A percentile compares a stretch with the other conserved stretches of the same genome.
Conservation (phyloP, 2,329 filamentous ascomycete species). For the Incumbomyces lentus region DNA sequence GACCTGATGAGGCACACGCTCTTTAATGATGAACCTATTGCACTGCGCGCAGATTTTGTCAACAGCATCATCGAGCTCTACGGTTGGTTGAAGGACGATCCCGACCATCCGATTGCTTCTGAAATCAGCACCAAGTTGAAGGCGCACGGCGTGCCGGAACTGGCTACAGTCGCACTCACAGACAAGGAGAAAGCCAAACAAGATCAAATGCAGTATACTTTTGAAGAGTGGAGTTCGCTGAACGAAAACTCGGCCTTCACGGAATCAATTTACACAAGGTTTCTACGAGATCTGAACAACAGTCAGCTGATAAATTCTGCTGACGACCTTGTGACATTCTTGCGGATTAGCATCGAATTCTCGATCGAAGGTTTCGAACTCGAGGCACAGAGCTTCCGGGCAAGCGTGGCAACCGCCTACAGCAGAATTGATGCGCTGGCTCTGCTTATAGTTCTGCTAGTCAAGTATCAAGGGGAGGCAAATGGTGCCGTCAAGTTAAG, state of each 20-base stretch:
- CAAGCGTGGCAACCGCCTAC: conserved; percentile 50
- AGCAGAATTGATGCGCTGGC: conserved; percentile 69
- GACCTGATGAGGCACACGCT: conserved; percentile 69
- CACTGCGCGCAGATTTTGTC: conserved; percentile 76
- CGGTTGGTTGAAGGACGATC: conserved; percentile 67
- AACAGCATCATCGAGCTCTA: conserved; percentile 72
- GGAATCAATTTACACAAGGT: conserved; percentile 61
- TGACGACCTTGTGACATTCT: conserved; percentile 69
- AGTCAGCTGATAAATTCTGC: conserved; percentile 60
- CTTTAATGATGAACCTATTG: conserved; percentile 65
- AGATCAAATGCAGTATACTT: conserved; percentile 87
- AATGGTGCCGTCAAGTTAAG: conserved; percentile 48
- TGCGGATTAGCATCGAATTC: conserved; percentile 69
- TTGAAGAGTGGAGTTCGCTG: conserved; percentile 87
- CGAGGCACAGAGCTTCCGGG: conserved; percentile 49
- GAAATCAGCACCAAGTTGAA: conserved; percentile 58
- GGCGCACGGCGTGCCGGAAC: conserved; percentile 45
- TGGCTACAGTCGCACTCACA: conserved; percentile 43
- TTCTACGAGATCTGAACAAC: conserved; percentile 74
- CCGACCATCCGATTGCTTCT: conserved; percentile 53
- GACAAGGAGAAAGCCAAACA: conserved; percentile 52
- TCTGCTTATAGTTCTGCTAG: conserved; percentile 65
- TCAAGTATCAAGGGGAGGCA: conserved; percentile 58
- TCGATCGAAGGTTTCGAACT: conserved; percentile 71
- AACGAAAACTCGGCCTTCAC: conserved; percentile 66